Evolutionary conservation across 345 rosid species (phyloP), one percentile per base, ranked within the genome.

Genomic region (Murraya koenigii): DNA sequence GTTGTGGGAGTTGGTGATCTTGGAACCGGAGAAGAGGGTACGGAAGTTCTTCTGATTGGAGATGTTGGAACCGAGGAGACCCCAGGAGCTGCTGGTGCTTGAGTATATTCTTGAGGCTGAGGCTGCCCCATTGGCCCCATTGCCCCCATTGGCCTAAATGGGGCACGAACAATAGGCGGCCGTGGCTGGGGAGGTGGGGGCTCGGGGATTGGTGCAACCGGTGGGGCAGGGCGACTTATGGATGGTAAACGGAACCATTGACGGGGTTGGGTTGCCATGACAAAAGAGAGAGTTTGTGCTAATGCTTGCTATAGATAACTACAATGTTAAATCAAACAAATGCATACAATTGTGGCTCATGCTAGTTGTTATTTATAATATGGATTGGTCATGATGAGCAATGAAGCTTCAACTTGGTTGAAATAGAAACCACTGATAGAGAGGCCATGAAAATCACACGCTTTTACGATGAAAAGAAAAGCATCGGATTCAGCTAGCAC

Each of bases 171-270:
- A 4, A 80, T 9, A 41, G 69, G 17, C 2, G 89, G 81, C 38
- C 85, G 83, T 14, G 87, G 76, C n/a, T 81, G 82, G 20, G 84
- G 62, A 68, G 91, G 78, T 15, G 84, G 52, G 7, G 88, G 74
- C 30, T 72, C 81, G 4, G 87, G 85, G 8, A 82, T 32, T 38
- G 87, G 82, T 20, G 80, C 41, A 52, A 79, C 62, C 2, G 84
- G 71, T 15, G 74, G 49, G 2, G 47, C 72, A 4, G 87, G 85
- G 33, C 90, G 88, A 33, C 80, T 75, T 22, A 88, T 49, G 56
- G 92, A 86, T 32, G 85, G 63, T 69, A 86, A 81, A 71, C 93
- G 93, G 44, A 83, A 82, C 93, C 93, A 89, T 17, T 85, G 88
- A 56, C 92, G 90, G 71, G 88, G 90, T 79, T 80, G 88, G 86